These are phyloP conservation scores for Rostrohypoxylon terebratum DNA, from an alignment of 495 filamentous ascomycete species.

Conservation along the genomic window DNA sequence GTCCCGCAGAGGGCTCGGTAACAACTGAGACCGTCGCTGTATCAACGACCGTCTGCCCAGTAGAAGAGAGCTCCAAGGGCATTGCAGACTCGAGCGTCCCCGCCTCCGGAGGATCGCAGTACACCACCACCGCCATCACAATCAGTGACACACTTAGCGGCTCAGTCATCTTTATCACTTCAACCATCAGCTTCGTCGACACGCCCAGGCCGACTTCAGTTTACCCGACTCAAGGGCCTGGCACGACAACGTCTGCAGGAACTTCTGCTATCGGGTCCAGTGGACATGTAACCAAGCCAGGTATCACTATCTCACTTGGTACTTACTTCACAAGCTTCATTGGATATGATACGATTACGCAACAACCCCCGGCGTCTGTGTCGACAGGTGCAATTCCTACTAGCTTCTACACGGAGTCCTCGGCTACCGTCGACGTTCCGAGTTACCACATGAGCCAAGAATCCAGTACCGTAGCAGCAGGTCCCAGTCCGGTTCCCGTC, in stretches of 20 bases:
- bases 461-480: slow-evolving; percentile 34
- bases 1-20: slow-evolving; percentile 57
- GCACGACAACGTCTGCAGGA: slow-evolving; percentile 21
- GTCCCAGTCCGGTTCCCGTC: slow-evolving; percentile 17
- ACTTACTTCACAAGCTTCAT: slow-evolving; percentile 46
- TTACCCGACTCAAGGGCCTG: slow-evolving; percentile 27
- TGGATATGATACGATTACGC: slow-evolving; percentile 42
- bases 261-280: slow-evolving; percentile 16
- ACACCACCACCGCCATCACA: slow-evolving; percentile 60
- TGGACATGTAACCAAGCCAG: slow-evolving; percentile 27
- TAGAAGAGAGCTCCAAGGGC: slow-evolving; percentile 32
- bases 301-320: slow-evolving; percentile 44
- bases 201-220: slow-evolving; percentile 33
- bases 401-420: slow-evolving; percentile 33
- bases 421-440: slow-evolving; percentile 32
- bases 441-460: slow-evolving; percentile 45
- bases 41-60: slow-evolving; percentile 49
- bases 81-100: slow-evolving; percentile 9
- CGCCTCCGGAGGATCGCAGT: slow-evolving; percentile 23
- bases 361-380: slow-evolving; percentile 27
- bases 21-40: slow-evolving; percentile 48
- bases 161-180: slow-evolving; percentile 63
- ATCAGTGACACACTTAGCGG: slow-evolving; percentile 64
- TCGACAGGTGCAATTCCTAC: slow-evolving; percentile 35
- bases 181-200: slow-evolving; percentile 50